These are phyloP conservation scores for Nakazawaea anatomiae DNA, from an alignment of 805 yeast species.

Conservation along the genomic window DNA sequence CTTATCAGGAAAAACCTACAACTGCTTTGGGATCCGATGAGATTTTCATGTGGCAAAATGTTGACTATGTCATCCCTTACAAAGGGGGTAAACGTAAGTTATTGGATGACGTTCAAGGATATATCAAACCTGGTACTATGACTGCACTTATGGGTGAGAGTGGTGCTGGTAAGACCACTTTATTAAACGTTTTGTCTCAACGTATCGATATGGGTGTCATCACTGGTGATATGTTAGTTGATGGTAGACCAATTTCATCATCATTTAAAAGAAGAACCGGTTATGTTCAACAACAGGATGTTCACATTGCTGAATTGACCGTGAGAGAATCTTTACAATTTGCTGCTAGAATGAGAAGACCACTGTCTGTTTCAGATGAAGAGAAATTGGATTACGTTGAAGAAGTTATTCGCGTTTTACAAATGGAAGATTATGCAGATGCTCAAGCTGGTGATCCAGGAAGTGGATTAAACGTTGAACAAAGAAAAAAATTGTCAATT, in stretches of 20 bases:
- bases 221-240: slow-evolving; percentile 42
- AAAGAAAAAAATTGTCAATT: slow-evolving; percentile 35
- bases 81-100: slow-evolving; percentile 17
- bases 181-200: slow-evolving; percentile 39
- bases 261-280: slow-evolving; percentile 42
- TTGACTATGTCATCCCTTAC: slow-evolving; percentile 19
- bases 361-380: slow-evolving; percentile 26
- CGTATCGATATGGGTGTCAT: slow-evolving; percentile 40
- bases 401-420: slow-evolving; percentile 33
- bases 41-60: slow-evolving; percentile 17
- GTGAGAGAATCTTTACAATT: slow-evolving; percentile 41
- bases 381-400: slow-evolving; percentile 39
- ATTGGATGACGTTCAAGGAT: slow-evolving; percentile 22
- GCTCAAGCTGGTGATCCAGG: slow-evolving; percentile 35
- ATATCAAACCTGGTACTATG: slow-evolving; percentile 31
- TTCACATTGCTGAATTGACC: slow-evolving; percentile 38
- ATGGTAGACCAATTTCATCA: slow-evolving; percentile 33
- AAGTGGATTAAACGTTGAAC: slow-evolving; percentile 36
- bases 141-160: slow-evolving; percentile 43
- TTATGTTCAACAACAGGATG: slow-evolving; percentile 49
- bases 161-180: slow-evolving; percentile 47
- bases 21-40: slow-evolving; percentile 10
- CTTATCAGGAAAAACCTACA: background rate
- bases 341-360: slow-evolving; percentile 35
- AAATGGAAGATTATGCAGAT: slow-evolving; percentile 39